Percentiles rank a stretch among this genome's conserved stretches.
phyloP scores from a whole-genome alignment of 345 rosid species.

The Excoecaria agallocha region DNA sequence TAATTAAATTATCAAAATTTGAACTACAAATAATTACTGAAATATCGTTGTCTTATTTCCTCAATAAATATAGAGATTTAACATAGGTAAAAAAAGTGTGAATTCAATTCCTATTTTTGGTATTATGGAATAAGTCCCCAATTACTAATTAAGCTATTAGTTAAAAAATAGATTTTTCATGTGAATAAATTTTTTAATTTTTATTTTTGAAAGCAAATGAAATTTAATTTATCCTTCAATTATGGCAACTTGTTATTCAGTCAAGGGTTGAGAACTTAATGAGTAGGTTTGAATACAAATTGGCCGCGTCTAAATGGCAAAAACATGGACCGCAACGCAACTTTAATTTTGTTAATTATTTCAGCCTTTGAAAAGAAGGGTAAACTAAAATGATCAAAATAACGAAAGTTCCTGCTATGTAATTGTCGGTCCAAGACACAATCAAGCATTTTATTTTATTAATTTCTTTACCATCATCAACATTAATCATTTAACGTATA shows the following conservation, averaged over 20 bases:
- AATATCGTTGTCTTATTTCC: too few species aligned
- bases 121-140: too few species aligned
- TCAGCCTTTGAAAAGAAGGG: constrained; percentile 11
- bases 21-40: too few species aligned
- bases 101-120: too few species aligned
- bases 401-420: neutral
- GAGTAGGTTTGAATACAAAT: neutral
- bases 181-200: too few species aligned
- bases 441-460: constrained; percentile 5
- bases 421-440: constrained; percentile 15
- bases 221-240: neutral
- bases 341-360: neutral
- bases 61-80: too few species aligned
- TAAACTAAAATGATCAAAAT: neutral
- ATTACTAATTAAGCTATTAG: too few species aligned
- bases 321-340: neutral
- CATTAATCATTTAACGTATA: constrained; percentile 8
- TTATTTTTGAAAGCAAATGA: too few species aligned
- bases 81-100: too few species aligned
- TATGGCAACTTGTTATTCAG: neutral
- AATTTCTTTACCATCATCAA: constrained; percentile 17
- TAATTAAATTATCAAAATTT: too few species aligned
- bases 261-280: neutral
- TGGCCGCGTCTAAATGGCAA: neutral
- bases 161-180: too few species aligned